A percentile compares a stretch with the other conserved stretches of the same genome.
Conservation (phyloP, 257 asterid species). For the Nicotiana knightiana region DNA sequence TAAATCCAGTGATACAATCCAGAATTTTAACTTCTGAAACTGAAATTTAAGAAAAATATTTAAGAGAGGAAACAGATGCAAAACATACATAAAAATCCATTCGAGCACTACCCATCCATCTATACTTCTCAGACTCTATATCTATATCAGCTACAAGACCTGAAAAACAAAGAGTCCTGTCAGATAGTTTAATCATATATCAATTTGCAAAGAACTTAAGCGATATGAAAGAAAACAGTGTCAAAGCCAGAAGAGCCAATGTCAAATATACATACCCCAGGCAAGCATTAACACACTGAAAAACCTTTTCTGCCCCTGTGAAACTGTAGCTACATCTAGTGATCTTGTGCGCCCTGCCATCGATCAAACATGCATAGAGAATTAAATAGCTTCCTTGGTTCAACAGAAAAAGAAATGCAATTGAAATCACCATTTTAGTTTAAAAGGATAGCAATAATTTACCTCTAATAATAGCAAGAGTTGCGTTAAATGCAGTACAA, state of each 20-base stretch:
- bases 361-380: constrained; percentile 13
- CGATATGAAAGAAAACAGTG: background rate
- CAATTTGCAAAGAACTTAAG: background rate
- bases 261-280: constrained; percentile 59
- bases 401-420: constrained; percentile 2
- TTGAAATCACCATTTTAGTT: background rate
- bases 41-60: background rate
- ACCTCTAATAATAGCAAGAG: constrained; percentile 80
- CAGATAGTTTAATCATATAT: background rate
- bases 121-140: constrained; percentile 91
- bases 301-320: constrained; percentile 57
- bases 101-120: constrained; percentile 99
- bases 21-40: background rate
- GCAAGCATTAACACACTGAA: constrained; percentile 92
- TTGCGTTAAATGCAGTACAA: constrained; percentile 73
- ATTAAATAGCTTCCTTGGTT: background rate
- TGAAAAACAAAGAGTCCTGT: constrained; percentile 19
- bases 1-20: background rate
- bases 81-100: constrained; percentile 83
- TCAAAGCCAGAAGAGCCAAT: constrained; percentile 9
- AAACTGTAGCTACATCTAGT: constrained; percentile 76
- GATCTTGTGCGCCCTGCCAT: constrained; percentile 70
- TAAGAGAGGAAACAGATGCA: background rate
- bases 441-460: background rate
- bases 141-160: constrained; percentile 97